Percentiles rank a stretch among this genome's conserved stretches.
These are phyloP conservation scores for Trichosphaerium sp. DNA, from an alignment of 78 protist species.

Conservation along the genomic window DNA sequence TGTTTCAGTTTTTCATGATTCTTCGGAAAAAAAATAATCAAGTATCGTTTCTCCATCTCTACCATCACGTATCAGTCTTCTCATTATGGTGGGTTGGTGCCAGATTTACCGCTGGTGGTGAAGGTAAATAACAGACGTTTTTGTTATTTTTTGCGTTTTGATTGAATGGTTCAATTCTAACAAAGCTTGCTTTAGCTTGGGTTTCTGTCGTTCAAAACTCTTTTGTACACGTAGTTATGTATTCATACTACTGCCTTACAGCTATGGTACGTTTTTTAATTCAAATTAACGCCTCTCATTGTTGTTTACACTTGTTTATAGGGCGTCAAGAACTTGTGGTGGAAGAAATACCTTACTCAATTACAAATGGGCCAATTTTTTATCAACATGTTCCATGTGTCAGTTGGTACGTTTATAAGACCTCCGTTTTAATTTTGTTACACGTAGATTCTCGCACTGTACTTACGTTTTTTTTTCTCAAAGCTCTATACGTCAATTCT, in stretches of 20 bases:
- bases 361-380: slow-evolving; percentile 42
- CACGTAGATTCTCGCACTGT: too few relatives aligned
- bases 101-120: slow-evolving; percentile 45
- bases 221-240: slow-evolving; percentile 41
- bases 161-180: too few relatives aligned
- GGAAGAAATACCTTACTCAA: slow-evolving; percentile 55
- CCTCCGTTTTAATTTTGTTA: too few relatives aligned
- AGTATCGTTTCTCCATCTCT: neutral
- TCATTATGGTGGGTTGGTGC: slow-evolving; percentile 29
- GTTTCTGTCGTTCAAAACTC: slow-evolving; percentile 29
- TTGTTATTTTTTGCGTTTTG: too few relatives aligned
- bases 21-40: slow-evolving; percentile 22
- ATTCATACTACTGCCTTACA: slow-evolving; percentile 34
- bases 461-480: neutral
- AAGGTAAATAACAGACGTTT: too few relatives aligned
- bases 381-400: neutral
- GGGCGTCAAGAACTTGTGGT: slow-evolving; percentile 10
- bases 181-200: too few relatives aligned
- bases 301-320: too few relatives aligned
- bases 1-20: too few relatives aligned
- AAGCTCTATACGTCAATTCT: slow-evolving; percentile 1
- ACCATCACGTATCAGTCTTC: too few relatives aligned
- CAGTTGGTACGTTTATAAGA: neutral
- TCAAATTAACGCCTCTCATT: too few relatives aligned
- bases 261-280: neutral